These are phyloP conservation scores for Handroanthus guayacan DNA, from an alignment of 257 asterid genomes.

Conservation along the genomic window DNA sequence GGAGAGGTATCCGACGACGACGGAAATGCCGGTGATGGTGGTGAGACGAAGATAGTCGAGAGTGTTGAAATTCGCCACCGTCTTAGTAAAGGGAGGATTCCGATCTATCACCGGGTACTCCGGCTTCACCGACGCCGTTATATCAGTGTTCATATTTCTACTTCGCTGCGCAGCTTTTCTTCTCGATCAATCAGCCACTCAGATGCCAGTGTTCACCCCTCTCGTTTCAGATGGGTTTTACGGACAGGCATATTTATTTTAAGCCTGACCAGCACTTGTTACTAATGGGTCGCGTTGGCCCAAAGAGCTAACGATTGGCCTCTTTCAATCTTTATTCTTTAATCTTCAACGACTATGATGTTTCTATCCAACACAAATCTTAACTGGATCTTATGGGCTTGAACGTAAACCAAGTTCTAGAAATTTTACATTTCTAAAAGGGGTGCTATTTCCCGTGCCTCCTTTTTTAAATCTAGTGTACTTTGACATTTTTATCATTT, in stretches of 20 bases:
- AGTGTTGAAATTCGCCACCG: slow-evolving; percentile 80
- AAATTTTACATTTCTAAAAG: no score
- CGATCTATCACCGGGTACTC: slow-evolving; percentile 93
- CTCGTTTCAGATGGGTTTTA: background rate
- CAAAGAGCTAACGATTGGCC: background rate
- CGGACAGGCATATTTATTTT: background rate
- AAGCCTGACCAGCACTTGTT: slow-evolving; percentile 12
- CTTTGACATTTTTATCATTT: no score
- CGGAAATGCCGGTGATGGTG: slow-evolving; percentile 88
- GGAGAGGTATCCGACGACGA: slow-evolving; percentile 95
- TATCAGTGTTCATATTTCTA: slow-evolving; percentile 75
- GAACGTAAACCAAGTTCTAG: no score
- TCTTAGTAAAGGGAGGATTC: slow-evolving; percentile 86
- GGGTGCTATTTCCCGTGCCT: no score
- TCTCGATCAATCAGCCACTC: slow-evolving; percentile 10
- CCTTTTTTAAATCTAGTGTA: no score
- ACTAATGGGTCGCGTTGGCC: slow-evolving; percentile 12
- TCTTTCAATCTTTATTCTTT: background rate
- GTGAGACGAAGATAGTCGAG: slow-evolving; percentile 92
- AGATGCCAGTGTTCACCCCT: slow-evolving; percentile 19
- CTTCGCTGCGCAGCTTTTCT: background rate
- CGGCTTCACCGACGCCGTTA: slow-evolving; percentile 90
- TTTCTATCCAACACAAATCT: no score
- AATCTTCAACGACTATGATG: no score
- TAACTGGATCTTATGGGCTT: no score